Base-by-base conservation (phyloP, 106 monocot species). In the Alisma plantagoaquatica region DNA sequence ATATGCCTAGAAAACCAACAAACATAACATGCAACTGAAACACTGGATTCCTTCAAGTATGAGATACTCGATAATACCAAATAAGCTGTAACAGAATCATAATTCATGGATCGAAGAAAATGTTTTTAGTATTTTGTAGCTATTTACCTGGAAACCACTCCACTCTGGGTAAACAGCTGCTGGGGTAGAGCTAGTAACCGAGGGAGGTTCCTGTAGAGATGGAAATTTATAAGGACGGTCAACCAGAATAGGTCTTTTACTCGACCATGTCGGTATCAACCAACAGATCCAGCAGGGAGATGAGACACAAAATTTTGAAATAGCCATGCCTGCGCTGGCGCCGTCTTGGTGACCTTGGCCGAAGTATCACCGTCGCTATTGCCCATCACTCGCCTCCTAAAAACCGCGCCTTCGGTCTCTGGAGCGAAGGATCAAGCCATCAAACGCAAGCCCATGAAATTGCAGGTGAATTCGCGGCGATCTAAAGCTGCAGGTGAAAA, bases 1-100 rank as follows among this genome's bases (percentile, higher is more conserved):
- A 73, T 96, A 96, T 16, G 84, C 88, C 94, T 96, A 59, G 25
- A 24, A 46, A 59, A 51, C 8, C 31, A 15, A 16, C 12, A 61
- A 25, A 33, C 12, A 6, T 3, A 49, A 38, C 19, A 31, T 16
- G 17, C 19, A 12, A 14, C n/a, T 56, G n/a, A n/a, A n/a, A n/a
- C n/a, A n/a, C n/a, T n/a, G n/a, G n/a, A n/a, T n/a, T n/a, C n/a
- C n/a, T n/a, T n/a, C n/a, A n/a, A n/a, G 29, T 43, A 27, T 45
- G 4, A 7, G 7, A 12, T 7, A 18, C 16, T 32, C 6, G 10
- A 20, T 27, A 28, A 12, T 29, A 29, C 15, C 1, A 31, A 45
- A 60, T 29, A 38, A 38, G 9, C 35, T 38, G 14, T 7, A 38
- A 38, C n/a, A n/a, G n/a, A n/a, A n/a, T n/a, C n/a, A n/a, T n/a